Evolutionary conservation across 257 asterid species (phyloP), one percentile per base, ranked within the genome.

Genomic region (Fraxinus anomala): DNA sequence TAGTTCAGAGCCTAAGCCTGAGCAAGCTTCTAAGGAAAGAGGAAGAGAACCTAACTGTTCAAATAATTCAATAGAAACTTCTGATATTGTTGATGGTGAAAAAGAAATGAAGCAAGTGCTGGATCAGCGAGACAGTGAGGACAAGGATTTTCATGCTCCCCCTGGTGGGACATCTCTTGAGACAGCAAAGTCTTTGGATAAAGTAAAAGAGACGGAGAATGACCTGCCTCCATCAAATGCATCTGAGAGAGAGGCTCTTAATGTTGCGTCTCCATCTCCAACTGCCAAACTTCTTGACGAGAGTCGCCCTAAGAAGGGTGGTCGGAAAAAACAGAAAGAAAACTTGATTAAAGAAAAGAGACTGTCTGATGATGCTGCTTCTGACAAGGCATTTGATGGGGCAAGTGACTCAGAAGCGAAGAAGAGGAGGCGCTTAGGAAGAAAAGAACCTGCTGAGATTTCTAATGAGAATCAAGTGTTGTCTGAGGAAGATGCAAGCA

Each of bases 311-410:
- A 82, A 81, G 73, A 88, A 84, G 68, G 82, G 71, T 68, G 76
- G 72, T 31, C 78, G 30, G 65, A 73, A 76, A 70, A 84, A 72
- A 81, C 84, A 84, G 83, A 83, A 87, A 72, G 92, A 80, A 70
- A 79, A 77, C 75, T 73, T 73, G 63, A 76, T 72, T 80, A 80
- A 54, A 73, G 91, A 89, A 78, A 92, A 68, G 33, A 26, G 80
- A 59, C 83, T 49, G 75, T 84, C 87, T 75, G 75, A 44, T 66
- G 87, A 82, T 36, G 71, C 79, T 37, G 74, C 77, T 23, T 68
- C 91, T 36, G 81, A 84, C 80, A 86, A 88, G 84, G 88, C 79
- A 66, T 70, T 84, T 83, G 90, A 87, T 78, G 89, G 84, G 74
- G 85, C 84, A 70, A 77, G 83, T 68, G 86, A 83, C 61, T 82